Base-by-base conservation (phyloP, 495 filamentous ascomycete genomes). In the Penicillium simplicissimum region DNA sequence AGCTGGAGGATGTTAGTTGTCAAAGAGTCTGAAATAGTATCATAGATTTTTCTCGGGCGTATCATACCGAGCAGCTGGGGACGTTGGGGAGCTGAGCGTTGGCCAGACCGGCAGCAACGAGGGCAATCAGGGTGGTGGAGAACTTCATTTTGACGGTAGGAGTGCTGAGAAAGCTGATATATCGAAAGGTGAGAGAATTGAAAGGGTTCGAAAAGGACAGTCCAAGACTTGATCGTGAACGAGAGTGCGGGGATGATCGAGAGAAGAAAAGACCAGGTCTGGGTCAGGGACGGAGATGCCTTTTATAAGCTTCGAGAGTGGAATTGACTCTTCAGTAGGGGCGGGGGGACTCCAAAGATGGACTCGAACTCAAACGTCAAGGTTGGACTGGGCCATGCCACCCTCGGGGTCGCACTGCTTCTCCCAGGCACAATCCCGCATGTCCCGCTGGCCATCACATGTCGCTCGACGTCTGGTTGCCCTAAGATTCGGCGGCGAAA, bases 11-110 rank as follows among this genome's bases (percentile, higher is more conserved):
- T 57, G 25, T 65, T 57, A 64, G 56, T 55, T 1, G 5, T 9
- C 5, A 31, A 31, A 6, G 28, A 5, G 4, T 5, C 28, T 31
- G 28, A 31, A 31, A 31, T 6, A 7, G 37, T 56, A 9, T 57
- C 13, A 28, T 11, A 14, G 8, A 52, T 34, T 6, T n/a, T n/a
- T 8, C 8, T n/a, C 35, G 1, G 17, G 7, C 36, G 15, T 35
- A 35, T 33, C 74, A 58, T 73, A 83, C 79, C 52, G 81, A 77
- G 72, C 81, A 83, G 5, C 25, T 4, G 2, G 81, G 81, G 8
- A 83, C 64, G 52, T 77, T 56, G 33, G 72, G 71, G 9, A 81
- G 60, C 68, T 81, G 77, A 47, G 76, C 76, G 35, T 68, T 64
- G 62, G 73, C 74, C 49, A 81, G 62, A 52, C 71, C 67, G 60